phyloP scores from a whole-genome alignment of 2,329 filamentous ascomycete genomes.

The Botryotinia narcissicola region DNA sequence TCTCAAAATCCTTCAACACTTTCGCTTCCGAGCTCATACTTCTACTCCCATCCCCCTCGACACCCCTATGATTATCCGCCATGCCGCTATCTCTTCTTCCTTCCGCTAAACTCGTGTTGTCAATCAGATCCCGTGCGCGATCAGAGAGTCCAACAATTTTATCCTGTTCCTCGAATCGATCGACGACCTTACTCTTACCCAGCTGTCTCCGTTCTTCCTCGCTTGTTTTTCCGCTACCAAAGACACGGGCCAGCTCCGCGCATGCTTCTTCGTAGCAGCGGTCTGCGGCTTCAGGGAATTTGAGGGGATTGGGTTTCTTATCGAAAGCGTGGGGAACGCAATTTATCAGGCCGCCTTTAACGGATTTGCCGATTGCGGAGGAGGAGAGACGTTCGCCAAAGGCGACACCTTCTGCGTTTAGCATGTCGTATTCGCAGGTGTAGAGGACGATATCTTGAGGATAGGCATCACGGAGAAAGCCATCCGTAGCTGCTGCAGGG shows the following conservation, averaged over 20 bases:
- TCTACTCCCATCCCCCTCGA: background rate
- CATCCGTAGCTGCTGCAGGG: conserved; percentile 55
- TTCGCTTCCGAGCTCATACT: background rate
- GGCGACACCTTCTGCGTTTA: conserved; percentile 57
- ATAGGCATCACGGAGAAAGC: conserved; percentile 46
- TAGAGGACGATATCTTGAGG: conserved; percentile 56
- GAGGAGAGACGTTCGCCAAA: conserved; percentile 58
- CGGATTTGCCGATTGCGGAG: conserved; percentile 50
- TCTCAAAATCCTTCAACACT: background rate
- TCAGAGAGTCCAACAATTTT: background rate
- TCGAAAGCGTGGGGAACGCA: conserved; percentile 65
- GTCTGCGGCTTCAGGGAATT: conserved; percentile 38
- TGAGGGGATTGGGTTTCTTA: conserved; percentile 61
- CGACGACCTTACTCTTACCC: conserved; percentile 29
- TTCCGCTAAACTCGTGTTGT: conserved; percentile 15
- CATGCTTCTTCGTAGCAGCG: conserved; percentile 37
- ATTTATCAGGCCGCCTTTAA: conserved; percentile 56
- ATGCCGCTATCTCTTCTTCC: conserved; percentile 10
- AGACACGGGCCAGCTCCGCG: conserved; percentile 33
- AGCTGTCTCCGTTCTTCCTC: conserved; percentile 33
- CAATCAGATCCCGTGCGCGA: conserved; percentile 10
- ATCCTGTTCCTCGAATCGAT: conserved; percentile 33
- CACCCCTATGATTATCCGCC: conserved; percentile 17
- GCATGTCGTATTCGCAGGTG: conserved; percentile 64
- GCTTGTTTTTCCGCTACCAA: conserved; percentile 28